phyloP scores from a whole-genome alignment of 441 rosid genomes.

The Pelargonium myrrhifolium region DNA sequence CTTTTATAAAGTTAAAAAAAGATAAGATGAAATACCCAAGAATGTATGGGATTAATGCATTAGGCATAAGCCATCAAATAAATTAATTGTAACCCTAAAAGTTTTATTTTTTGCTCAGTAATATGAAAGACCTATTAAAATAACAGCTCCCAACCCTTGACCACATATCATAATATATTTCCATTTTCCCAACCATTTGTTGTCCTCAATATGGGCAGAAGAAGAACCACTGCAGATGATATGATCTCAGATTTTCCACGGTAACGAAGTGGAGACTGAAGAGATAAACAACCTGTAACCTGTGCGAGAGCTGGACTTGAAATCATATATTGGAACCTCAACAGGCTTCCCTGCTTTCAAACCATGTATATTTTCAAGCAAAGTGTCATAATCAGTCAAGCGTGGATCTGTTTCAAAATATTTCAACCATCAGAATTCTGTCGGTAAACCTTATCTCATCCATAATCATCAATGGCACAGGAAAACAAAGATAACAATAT shows the following conservation, averaged over 20 bases:
- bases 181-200: slow-evolving; percentile 5
- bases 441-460: slow-evolving; percentile 14
- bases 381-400: slow-evolving; percentile 83
- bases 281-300: slow-evolving; percentile 65
- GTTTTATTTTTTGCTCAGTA: not conserved
- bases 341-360: slow-evolving; percentile 78
- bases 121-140: slow-evolving; percentile 4
- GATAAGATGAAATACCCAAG: not conserved
- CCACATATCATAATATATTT: not conserved
- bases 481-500: not conserved
- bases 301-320: slow-evolving; percentile 79
- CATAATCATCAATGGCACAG: not conserved
- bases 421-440: slow-evolving; percentile 15
- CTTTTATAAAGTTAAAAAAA: not conserved
- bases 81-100: not conserved
- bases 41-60: not conserved
- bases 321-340: slow-evolving; percentile 88
- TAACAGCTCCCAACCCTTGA: not conserved
- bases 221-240: slow-evolving; percentile 9
- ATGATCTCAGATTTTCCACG: slow-evolving; percentile 13
- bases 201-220: not conserved
- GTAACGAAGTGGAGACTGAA: slow-evolving; percentile 13
- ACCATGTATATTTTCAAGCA: slow-evolving; percentile 72
- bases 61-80: slow-evolving; percentile 5
- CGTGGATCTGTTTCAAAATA: slow-evolving; percentile 74